Conservation (phyloP, 768 basidiomycete genomes). For the Crepidotus variabilis region DNA sequence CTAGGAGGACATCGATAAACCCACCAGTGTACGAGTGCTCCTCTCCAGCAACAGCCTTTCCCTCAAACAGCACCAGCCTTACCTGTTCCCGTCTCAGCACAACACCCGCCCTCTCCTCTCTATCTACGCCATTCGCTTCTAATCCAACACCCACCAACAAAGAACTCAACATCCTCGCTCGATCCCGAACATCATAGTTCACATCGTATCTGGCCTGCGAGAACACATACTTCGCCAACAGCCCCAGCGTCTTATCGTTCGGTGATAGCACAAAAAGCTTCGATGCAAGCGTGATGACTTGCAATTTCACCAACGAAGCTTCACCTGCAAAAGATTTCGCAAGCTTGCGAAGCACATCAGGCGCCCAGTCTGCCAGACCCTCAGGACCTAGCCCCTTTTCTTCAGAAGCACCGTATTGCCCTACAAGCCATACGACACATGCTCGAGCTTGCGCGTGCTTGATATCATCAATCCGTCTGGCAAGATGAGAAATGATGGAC, state of each 20-base stretch:
- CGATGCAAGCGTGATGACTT: slow-evolving; percentile 79
- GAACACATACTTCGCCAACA: slow-evolving; percentile 71
- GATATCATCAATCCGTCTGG: slow-evolving; percentile 75
- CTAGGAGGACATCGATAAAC: neutral
- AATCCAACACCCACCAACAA: slow-evolving; percentile 56
- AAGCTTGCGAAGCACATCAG: slow-evolving; percentile 82
- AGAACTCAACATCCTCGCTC: slow-evolving; percentile 73
- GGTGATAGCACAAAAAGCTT: slow-evolving; percentile 76
- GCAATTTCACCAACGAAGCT: slow-evolving; percentile 69
- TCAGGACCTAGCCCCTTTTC: slow-evolving; percentile 36
- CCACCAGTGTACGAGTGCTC: neutral
- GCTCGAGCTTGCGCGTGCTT: slow-evolving; percentile 78
- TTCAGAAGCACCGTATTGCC: slow-evolving; percentile 66
- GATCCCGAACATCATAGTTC: slow-evolving; percentile 89
- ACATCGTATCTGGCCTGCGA: slow-evolving; percentile 83
- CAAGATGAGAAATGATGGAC: slow-evolving; percentile 75
- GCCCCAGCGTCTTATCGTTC: slow-evolving; percentile 41
- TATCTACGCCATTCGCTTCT: slow-evolving; percentile 27
- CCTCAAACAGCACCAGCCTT: slow-evolving; percentile 71
- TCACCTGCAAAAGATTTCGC: slow-evolving; percentile 72
- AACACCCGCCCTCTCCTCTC: slow-evolving; percentile 63
- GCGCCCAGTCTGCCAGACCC: slow-evolving; percentile 74
- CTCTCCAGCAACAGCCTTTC: slow-evolving; percentile 44
- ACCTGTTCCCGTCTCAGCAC: slow-evolving; percentile 82
- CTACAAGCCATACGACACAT: slow-evolving; percentile 90